Percentiles rank a stretch among this genome's conserved stretches.
These are phyloP conservation scores for Trifolium pratense DNA, from an alignment of 306 rosid species.

Conservation along the genomic window DNA sequence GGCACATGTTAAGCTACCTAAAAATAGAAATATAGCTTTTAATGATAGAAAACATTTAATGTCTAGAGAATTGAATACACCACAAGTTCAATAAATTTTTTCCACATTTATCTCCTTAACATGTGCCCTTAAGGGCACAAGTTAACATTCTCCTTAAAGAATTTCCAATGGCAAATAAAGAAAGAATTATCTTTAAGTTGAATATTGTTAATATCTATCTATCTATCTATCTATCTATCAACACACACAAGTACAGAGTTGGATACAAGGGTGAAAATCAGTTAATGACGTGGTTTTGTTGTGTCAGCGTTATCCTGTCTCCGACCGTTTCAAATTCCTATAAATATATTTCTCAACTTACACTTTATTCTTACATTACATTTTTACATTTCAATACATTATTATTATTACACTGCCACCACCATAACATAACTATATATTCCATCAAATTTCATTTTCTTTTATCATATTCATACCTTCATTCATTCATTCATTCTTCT, in stretches of 20 bases:
- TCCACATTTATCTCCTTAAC: no score
- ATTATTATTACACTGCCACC: background rate
- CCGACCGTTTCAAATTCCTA: conserved; percentile 42
- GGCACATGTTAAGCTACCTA: no score
- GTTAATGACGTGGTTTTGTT: conserved; percentile 32
- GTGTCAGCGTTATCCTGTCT: conserved; percentile 46
- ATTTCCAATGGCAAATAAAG: background rate
- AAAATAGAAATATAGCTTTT: no score
- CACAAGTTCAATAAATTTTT: no score
- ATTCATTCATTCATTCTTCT: conserved; percentile 2
- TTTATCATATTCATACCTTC: background rate
- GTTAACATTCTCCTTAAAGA: no score
- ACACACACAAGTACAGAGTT: background rate
- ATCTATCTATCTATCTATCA: no score
- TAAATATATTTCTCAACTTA: conserved; percentile 20
- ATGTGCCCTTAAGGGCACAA: no score
- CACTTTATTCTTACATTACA: no score
- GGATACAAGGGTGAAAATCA: background rate
- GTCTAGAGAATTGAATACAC: no score
- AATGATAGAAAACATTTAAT: no score
- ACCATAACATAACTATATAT: background rate
- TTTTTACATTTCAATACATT: background rate
- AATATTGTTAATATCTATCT: background rate
- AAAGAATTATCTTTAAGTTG: background rate
- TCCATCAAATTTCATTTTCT: background rate